These are phyloP conservation scores for Ophiocordyceps sinensis DNA, from an alignment of 2,329 filamentous ascomycete species.

Conservation along the genomic window DNA sequence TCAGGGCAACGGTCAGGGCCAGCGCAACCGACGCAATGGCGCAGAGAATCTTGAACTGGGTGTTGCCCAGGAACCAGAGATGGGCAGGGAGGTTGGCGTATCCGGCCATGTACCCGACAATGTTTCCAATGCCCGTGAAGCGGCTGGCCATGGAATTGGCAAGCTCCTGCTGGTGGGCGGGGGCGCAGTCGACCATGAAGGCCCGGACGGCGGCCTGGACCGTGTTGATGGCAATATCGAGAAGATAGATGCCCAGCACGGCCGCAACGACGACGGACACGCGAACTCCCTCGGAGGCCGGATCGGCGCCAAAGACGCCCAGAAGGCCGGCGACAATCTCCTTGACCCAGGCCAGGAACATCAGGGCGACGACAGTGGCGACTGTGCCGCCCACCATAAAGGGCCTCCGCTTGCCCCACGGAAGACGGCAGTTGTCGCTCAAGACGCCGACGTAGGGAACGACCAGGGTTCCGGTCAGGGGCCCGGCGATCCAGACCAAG, in stretches of 20 bases:
- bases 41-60: conserved; percentile 87
- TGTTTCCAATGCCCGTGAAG: conserved; percentile 76
- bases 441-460: conserved; percentile 74
- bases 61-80: conserved; percentile 68
- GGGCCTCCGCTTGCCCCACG: conserved; percentile 67
- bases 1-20: conserved; percentile 53
- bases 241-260: conserved; percentile 73
- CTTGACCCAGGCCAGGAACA: conserved; percentile 59
- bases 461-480: conserved; percentile 62
- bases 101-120: conserved; percentile 77
- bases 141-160: conserved; percentile 92
- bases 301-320: conserved; percentile 54
- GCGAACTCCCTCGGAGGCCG: conserved; percentile 49
- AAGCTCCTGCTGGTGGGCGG: conserved; percentile 81
- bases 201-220: conserved; percentile 86
- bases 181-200: conserved; percentile 87
- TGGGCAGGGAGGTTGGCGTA: conserved; percentile 64
- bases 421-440: conserved; percentile 60
- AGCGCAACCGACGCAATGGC: conserved; percentile 69
- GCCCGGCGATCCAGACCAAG: conserved; percentile 73
- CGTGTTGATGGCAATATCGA: conserved; percentile 94
- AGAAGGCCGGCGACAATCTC: conserved; percentile 58
- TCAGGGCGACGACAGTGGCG: conserved; percentile 52
- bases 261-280: conserved; percentile 60
- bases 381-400: conserved; percentile 61